A percentile compares a stretch with the other conserved stretches of the same genome.
Evolutionary conservation across 179 eudicot genomes (phyloP).

Genomic region (Spergularia azorica): DNA sequence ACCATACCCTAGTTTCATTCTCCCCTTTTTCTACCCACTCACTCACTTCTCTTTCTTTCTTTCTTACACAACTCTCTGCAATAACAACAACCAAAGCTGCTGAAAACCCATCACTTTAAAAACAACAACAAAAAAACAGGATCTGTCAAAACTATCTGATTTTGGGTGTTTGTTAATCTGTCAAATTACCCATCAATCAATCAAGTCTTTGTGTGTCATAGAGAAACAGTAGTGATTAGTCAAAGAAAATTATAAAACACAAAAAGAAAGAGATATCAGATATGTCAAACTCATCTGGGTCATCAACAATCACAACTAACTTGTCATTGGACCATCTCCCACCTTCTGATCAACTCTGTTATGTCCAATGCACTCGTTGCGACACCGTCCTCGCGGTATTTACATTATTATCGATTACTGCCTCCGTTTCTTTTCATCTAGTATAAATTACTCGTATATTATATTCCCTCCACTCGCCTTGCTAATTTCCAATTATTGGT

Average conservation of each 20-base stretch:
- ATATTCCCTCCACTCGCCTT: no score
- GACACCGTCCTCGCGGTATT: slow-evolving; percentile 90
- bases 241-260: not conserved
- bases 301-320: slow-evolving; percentile 21
- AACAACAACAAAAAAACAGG: not conserved
- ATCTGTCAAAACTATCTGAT: slow-evolving; percentile 15
- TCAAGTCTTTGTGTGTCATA: slow-evolving; percentile 10
- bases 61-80: slow-evolving; percentile 4
- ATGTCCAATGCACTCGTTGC: slow-evolving; percentile 85
- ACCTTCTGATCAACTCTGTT: slow-evolving; percentile 44
- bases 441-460: not conserved
- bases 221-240: not conserved
- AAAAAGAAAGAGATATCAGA: slow-evolving; percentile 8
- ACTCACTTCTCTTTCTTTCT: not conserved
- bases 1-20: not conserved
- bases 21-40: slow-evolving; percentile 4
- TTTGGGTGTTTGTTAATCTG: slow-evolving; percentile 21
- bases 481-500: no score
- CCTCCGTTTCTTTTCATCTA: not conserved
- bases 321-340: slow-evolving; percentile 41
- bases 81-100: slow-evolving; percentile 26
- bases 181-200: slow-evolving; percentile 41
- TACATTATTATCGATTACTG: not conserved
- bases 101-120: not conserved
- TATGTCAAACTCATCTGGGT: slow-evolving; percentile 37